Evolutionary conservation across 2,329 filamentous ascomycete genomes (phyloP).

Genomic region (Bisporella sp.): DNA sequence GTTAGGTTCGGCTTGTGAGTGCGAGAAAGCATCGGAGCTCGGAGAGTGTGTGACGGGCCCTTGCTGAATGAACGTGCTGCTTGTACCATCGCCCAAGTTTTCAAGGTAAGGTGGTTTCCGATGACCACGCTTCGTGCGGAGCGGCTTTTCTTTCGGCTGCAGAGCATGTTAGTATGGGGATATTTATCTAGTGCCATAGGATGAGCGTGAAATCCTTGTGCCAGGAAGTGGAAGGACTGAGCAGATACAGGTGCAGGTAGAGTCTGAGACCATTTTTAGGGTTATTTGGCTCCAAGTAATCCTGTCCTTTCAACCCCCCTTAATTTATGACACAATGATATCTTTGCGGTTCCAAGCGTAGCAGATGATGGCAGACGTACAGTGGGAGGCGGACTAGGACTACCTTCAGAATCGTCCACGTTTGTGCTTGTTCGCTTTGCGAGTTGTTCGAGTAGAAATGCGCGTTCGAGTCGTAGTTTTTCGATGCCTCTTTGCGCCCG

Average conservation of each 20-base stretch:
- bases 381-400: conserved; percentile 72
- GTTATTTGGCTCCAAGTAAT: too few species aligned
- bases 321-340: neutral
- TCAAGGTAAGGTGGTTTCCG: conserved; percentile 45
- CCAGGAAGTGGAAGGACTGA: too few species aligned
- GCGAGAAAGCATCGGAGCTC: conserved; percentile 46
- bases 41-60: conserved; percentile 40
- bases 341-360: neutral
- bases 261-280: too few species aligned
- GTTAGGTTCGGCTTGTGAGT: conserved; percentile 34
- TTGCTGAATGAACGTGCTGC: conserved; percentile 40
- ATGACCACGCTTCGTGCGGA: conserved; percentile 67
- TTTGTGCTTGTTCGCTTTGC: conserved; percentile 67
- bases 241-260: too few species aligned
- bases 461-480: conserved; percentile 83
- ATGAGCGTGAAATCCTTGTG: too few species aligned
- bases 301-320: too few species aligned
- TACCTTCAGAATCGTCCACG: conserved; percentile 72
- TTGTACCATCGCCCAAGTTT: conserved; percentile 30
- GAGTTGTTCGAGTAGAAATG: conserved; percentile 67
- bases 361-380: conserved; percentile 39
- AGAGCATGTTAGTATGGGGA: neutral
- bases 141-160: conserved; percentile 73
- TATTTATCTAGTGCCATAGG: too few species aligned
- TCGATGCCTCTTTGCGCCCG: conserved; percentile 80